phyloP scores from a whole-genome alignment of 2,329 filamentous ascomycete species.

The Ophiocordyceps robertsii region DNA sequence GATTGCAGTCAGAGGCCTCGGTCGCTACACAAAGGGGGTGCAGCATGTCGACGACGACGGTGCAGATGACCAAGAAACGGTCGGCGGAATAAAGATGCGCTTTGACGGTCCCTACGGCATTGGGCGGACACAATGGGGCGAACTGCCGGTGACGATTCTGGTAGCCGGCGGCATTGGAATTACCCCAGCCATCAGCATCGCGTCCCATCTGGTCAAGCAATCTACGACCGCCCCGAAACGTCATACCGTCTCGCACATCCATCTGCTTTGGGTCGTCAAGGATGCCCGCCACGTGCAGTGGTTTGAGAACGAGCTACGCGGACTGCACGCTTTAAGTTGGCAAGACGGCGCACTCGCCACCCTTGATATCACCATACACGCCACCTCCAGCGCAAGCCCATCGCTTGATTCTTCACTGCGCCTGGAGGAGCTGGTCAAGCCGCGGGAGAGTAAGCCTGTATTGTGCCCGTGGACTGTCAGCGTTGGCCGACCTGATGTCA shows the following conservation, averaged over 20 bases:
- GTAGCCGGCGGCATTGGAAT: conserved; percentile 12
- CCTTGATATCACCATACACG: not conserved
- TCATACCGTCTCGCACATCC: not conserved
- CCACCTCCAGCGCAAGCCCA: not conserved
- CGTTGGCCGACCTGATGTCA: not conserved
- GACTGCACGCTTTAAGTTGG: not conserved
- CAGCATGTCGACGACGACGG: not conserved
- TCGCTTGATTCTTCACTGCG: no score
- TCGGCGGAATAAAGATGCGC: conserved; percentile 2
- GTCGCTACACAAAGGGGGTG: conserved; percentile 1
- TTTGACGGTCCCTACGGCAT: conserved; percentile 11
- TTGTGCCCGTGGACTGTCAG: not conserved
- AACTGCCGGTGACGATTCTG: conserved; percentile 7
- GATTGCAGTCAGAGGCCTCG: conserved; percentile 5
- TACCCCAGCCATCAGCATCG: conserved; percentile 11
- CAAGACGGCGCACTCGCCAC: not conserved
- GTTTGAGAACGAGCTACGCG: not conserved
- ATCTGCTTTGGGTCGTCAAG: not conserved
- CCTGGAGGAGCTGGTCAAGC: no score
- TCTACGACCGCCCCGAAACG: not conserved
- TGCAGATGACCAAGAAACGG: no score
- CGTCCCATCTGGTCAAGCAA: conserved; percentile 6
- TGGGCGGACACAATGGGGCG: conserved; percentile 6
- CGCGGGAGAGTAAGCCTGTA: not conserved
- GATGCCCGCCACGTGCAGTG: not conserved